phyloP scores from a whole-genome alignment of 371 early-diverging fungal species.

The Phascolomyces articulosus region DNA sequence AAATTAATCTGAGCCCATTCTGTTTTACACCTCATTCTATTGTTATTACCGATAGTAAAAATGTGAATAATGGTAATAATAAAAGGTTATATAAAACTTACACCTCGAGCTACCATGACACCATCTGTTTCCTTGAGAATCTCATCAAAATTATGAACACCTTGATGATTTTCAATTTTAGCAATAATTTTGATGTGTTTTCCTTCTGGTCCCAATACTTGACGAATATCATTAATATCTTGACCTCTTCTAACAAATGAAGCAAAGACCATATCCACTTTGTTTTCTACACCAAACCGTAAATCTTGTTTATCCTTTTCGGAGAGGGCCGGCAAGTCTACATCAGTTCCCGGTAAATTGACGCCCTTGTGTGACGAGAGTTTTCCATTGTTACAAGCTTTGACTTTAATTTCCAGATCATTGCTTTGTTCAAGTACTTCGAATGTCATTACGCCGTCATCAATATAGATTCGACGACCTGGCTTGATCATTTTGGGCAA shows the following conservation, averaged over 20 bases:
- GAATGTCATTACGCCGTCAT: slow-evolving; percentile 86
- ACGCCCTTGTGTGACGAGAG: slow-evolving; percentile 87
- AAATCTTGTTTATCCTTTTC: slow-evolving; percentile 94
- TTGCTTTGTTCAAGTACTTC: slow-evolving; percentile 66
- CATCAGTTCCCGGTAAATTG: slow-evolving; percentile 85
- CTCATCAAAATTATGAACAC: slow-evolving; percentile 96
- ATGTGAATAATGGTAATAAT: no score
- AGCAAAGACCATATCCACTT: slow-evolving; percentile 96
- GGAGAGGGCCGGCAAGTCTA: slow-evolving; percentile 92
- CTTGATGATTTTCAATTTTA: slow-evolving; percentile 97
- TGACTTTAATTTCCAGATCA: slow-evolving; percentile 55
- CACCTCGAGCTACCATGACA: slow-evolving; percentile 98
- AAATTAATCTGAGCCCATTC: no score
- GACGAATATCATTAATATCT: slow-evolving; percentile 83
- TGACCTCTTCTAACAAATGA: slow-evolving; percentile 94
- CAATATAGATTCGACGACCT: slow-evolving; percentile 87
- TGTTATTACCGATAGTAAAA: no score
- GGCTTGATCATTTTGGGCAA: slow-evolving; percentile 79
- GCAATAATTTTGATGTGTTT: slow-evolving; percentile 90
- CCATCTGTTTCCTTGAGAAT: slow-evolving; percentile 96
- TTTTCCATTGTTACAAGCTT: slow-evolving; percentile 77
- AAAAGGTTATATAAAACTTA: slow-evolving; percentile 16
- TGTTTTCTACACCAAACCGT: slow-evolving; percentile 90
- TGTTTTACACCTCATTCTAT: no score
- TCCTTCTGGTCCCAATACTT: slow-evolving; percentile 80